Evolutionary conservation across 768 basidiomycete species (phyloP), one percentile per base, ranked within the genome.

Genomic region (Agaricus bisporus): DNA sequence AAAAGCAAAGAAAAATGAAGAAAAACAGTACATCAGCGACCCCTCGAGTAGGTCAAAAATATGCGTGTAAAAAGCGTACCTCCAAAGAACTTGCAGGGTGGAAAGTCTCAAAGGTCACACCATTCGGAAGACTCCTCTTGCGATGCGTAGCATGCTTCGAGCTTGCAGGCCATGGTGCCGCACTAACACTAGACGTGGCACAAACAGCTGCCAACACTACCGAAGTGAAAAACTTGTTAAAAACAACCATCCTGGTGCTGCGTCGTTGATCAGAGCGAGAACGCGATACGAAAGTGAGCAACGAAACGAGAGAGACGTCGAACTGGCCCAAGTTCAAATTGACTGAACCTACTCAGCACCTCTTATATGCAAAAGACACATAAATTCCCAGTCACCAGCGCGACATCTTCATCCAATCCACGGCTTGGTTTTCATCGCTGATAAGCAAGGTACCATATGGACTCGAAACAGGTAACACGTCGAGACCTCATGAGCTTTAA

Each of bases 51-150:
- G 14, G 14, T 7, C 22, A 25, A n/a, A 51, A 15, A 41, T 1
- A 44, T 22, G 26, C 5, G 2, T 12, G 22, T 15, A 9, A 25
- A 18, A 37, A 17, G 36, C 51, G 3, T 49, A 61, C 66, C 55
- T 65, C 62, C 47, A 58, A 64, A 10, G 59, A 59, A 22, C 59
- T 56, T 20, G 57, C 61, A 36, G 66, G 66, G 38, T 67, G 63
- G 56, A 60, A 67, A 46, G 64, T 51, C 46, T 63, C 59, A 18
- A 67, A 50, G 41, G 56, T 37, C 25, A 56, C 42, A 14, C 44
- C 54, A 43, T 51, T 49, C 20, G 58, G 48, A 42, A 61, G 47
- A n/a, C 53, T 44, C 41, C 60, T 55, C 5, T 54, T 18, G 22
- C 60, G 53, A 44, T 60, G 64, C 4, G 61, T 64, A n/a, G 59